These are phyloP conservation scores for Monosporozyma solicola DNA, from an alignment of 805 yeast species.

Conservation along the genomic window DNA sequence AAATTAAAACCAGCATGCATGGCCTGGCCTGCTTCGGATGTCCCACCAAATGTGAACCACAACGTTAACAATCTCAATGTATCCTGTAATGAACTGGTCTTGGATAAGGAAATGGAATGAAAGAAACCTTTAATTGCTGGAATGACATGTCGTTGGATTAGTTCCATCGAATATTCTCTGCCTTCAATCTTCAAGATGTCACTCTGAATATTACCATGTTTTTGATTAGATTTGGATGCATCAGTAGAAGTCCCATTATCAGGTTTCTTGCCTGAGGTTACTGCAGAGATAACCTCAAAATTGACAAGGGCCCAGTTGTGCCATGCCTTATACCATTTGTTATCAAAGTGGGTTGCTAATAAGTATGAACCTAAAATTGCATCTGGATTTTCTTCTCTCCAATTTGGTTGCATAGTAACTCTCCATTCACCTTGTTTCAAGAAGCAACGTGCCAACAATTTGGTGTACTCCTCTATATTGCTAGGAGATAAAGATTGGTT, in stretches of 20 bases:
- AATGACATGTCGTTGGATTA: slow-evolving; percentile 77
- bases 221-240: not conserved
- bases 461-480: slow-evolving; percentile 75
- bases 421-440: slow-evolving; percentile 98
- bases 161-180: slow-evolving; percentile 35
- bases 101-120: slow-evolving; percentile 84
- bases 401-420: slow-evolving; percentile 60
- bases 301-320: slow-evolving; percentile 98
- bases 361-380: slow-evolving; percentile 87
- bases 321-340: slow-evolving; percentile 95
- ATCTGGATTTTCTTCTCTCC: slow-evolving; percentile 74
- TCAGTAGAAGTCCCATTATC: slow-evolving; percentile 8
- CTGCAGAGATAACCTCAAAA: slow-evolving; percentile 77
- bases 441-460: slow-evolving; percentile 81
- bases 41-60: slow-evolving; percentile 96
- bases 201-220: not conserved
- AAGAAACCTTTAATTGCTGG: slow-evolving; percentile 96
- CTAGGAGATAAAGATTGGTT: slow-evolving; percentile 37
- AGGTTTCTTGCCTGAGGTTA: slow-evolving; percentile 21
- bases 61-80: slow-evolving; percentile 80
- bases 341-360: slow-evolving; percentile 87
- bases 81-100: slow-evolving; percentile 84
- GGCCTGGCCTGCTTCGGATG: slow-evolving; percentile 82
- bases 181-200: slow-evolving; percentile 23
- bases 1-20: slow-evolving; percentile 83